Conservation (phyloP, 768 basidiomycete species). For the Phanerodontia chrysosporium region DNA sequence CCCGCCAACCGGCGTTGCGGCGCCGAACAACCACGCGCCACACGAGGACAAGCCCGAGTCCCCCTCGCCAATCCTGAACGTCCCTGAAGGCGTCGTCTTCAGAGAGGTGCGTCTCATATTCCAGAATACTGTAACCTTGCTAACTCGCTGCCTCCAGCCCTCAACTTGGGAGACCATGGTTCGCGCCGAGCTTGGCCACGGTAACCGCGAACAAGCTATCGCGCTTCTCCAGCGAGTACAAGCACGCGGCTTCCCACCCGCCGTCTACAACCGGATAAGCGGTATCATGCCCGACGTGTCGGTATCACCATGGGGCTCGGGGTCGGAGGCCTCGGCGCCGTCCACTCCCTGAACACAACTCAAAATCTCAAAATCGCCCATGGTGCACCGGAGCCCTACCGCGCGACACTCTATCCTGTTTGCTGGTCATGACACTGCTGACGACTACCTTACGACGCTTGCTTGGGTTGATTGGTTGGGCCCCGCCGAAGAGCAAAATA, state of each 20-base stretch:
- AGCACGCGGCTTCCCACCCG: conserved; percentile 73
- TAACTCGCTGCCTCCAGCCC: conserved; percentile 42
- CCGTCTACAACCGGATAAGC: conserved; percentile 75
- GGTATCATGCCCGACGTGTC: conserved; percentile 77
- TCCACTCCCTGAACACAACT: conserved; percentile 2
- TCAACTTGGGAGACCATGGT: conserved; percentile 97
- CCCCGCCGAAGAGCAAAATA: background rate
- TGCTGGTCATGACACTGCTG: background rate
- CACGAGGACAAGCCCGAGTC: conserved; percentile 48
- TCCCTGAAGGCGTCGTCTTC: conserved; percentile 60
- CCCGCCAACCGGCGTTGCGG: conserved; percentile 80
- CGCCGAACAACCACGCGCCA: conserved; percentile 81
- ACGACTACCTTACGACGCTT: background rate
- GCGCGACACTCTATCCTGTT: background rate
- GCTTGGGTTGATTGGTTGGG: background rate
- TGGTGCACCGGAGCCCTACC: conserved; percentile 1
- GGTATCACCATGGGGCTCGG: conserved; percentile 37
- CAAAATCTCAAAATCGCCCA: background rate
- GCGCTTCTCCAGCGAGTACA: conserved; percentile 68
- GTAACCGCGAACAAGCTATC: conserved; percentile 65
- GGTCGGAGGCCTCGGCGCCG: conserved; percentile 2
- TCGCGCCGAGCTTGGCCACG: conserved; percentile 79
- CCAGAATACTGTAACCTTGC: background rate
- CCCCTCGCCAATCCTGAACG: conserved; percentile 23
- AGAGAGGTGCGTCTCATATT: conserved; percentile 58